Percentiles rank a stretch among this genome's conserved stretches.
Evolutionary conservation across 441 rosid species (phyloP).

Genomic region (Theobroma grandiflorum): DNA sequence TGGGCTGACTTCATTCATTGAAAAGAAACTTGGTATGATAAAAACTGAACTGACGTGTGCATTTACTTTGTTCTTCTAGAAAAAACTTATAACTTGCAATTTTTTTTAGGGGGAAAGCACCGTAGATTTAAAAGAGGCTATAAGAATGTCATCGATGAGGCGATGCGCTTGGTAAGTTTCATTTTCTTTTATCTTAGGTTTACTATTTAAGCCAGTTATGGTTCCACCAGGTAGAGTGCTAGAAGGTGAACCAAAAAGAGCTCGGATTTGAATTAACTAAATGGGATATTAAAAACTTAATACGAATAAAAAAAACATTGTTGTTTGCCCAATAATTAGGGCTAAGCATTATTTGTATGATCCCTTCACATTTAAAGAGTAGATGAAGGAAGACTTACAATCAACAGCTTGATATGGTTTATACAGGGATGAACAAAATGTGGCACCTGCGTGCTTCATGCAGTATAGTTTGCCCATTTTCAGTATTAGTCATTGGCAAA

Average conservation of each 20-base stretch:
- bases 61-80: conserved; percentile 20
- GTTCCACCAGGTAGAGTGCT: not conserved
- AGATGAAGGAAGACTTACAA: not conserved
- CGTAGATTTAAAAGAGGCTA: conserved; percentile 98
- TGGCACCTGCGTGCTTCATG: not conserved
- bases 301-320: not conserved
- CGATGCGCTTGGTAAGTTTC: conserved; percentile 81
- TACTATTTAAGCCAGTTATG: not conserved
- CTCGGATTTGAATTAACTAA: not conserved
- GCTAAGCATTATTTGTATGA: conserved; percentile 2
- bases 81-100: conserved; percentile 28
- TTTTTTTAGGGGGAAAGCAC: conserved; percentile 85
- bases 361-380: not conserved
- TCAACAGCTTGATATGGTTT: not conserved
- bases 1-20: conserved; percentile 85
- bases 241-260: not conserved
- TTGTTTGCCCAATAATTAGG: not conserved
- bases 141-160: conserved; percentile 97
- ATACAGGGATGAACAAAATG: not conserved
- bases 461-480: not conserved
- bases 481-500: not conserved
- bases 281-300: not conserved
- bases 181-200: conserved; percentile 6
- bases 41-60: conserved; percentile 18
- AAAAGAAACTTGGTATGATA: conserved; percentile 82